Conservation (phyloP, 108 stramenopile genomes). For the Seminavis robusta region DNA sequence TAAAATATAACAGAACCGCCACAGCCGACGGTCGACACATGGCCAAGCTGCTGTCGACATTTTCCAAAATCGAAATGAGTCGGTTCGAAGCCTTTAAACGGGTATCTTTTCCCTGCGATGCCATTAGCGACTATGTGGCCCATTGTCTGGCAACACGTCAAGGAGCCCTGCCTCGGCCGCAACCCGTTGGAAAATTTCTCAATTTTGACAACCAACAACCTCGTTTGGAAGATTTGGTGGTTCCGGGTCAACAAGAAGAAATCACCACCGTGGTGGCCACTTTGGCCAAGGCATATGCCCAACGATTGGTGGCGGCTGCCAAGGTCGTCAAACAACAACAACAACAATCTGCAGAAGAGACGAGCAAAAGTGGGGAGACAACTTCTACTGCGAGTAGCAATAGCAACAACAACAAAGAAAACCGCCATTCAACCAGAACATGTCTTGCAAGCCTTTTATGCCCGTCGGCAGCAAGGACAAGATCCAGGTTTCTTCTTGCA, state of each 20-base stretch:
- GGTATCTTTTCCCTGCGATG: slow-evolving; percentile 25
- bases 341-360: neutral
- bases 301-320: slow-evolving; percentile 70
- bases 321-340: slow-evolving; percentile 21
- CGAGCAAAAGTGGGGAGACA: no score
- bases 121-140: slow-evolving; percentile 40
- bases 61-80: slow-evolving; percentile 36
- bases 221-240: slow-evolving; percentile 63
- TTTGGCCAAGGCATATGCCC: slow-evolving; percentile 76
- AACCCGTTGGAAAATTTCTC: no score
- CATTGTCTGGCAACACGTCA: slow-evolving; percentile 24
- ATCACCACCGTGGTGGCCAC: slow-evolving; percentile 67
- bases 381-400: no score
- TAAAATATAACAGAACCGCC: slow-evolving; percentile 50
- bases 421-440: slow-evolving; percentile 48
- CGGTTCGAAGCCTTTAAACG: slow-evolving; percentile 56
- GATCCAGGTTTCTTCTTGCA: slow-evolving; percentile 81
- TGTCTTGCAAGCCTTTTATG: slow-evolving; percentile 44
- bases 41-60: slow-evolving; percentile 43
- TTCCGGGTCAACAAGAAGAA: slow-evolving; percentile 60
- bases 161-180: neutral
- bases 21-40: slow-evolving; percentile 47
- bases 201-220: no score
- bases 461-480: slow-evolving; percentile 52
- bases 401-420: no score